phyloP scores from a whole-genome alignment of 2,329 filamentous ascomycete species.

The Shiraia bambusicola region DNA sequence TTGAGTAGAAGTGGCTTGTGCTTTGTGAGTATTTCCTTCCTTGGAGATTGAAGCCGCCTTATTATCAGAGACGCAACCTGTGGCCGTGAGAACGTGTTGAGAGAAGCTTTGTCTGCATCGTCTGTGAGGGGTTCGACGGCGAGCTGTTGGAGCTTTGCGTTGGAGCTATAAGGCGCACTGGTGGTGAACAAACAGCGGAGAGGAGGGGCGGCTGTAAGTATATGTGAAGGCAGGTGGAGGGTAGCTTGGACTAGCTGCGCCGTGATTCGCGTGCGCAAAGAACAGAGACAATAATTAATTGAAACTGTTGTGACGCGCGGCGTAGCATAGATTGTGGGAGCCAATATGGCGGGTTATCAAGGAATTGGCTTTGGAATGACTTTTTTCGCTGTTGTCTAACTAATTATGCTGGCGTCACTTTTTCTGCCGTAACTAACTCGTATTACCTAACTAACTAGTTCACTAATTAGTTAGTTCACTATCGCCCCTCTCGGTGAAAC shows the following conservation, averaged over 20 bases:
- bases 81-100: too few species aligned
- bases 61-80: too few species aligned
- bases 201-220: not conserved
- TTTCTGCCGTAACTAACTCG: constrained; percentile 11
- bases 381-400: constrained; percentile 3
- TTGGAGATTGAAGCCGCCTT: not conserved
- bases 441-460: too few species aligned
- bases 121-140: too few species aligned
- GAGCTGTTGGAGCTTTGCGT: too few species aligned
- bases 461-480: too few species aligned
- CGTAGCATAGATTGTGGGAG: constrained; percentile 22
- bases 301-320: constrained; percentile 32
- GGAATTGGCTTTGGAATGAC: constrained; percentile 7
- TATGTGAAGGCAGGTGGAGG: constrained; percentile 1
- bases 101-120: too few species aligned
- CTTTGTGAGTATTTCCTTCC: not conserved
- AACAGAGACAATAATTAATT: constrained; percentile 13
- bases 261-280: constrained; percentile 13
- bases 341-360: constrained; percentile 31
- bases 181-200: constrained; percentile 3
- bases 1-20: too few species aligned
- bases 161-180: not conserved
- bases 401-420: constrained; percentile 4
- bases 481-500: constrained; percentile 3
- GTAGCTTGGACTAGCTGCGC: not conserved